A percentile compares a stretch with the other conserved stretches of the same genome.
Conservation (phyloP, 2,329 filamentous ascomycete species). For the Dichotomopilus funicola region DNA sequence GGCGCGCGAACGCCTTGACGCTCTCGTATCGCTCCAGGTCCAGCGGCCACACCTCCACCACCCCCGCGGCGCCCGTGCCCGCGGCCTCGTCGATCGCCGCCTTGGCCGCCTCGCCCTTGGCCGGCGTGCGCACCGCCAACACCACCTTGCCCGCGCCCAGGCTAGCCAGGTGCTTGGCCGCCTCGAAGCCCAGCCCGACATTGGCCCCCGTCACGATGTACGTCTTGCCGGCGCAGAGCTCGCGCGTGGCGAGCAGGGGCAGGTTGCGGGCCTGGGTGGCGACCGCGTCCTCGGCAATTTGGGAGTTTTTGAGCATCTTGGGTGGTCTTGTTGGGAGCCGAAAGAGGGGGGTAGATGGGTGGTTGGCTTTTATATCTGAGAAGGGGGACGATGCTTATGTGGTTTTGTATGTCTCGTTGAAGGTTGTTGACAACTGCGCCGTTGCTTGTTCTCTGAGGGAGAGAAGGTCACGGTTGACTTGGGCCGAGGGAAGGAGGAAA, state of each 20-base stretch:
- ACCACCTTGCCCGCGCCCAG: conserved; percentile 34
- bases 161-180: conserved; percentile 32
- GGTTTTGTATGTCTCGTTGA: no score
- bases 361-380: no score
- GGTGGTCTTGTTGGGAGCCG: conserved; percentile 21
- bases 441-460: no score
- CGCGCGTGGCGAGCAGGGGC: conserved; percentile 7
- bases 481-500: no score
- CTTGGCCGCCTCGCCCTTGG: conserved; percentile 28
- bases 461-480: no score
- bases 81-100: conserved; percentile 24
- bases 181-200: conserved; percentile 36
- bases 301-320: conserved; percentile 18
- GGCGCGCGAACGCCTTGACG: conserved; percentile 33
- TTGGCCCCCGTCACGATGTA: conserved; percentile 38
- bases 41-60: conserved; percentile 33
- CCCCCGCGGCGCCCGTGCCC: not conserved
- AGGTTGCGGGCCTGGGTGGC: conserved; percentile 10
- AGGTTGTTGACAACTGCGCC: no score
- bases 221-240: conserved; percentile 11
- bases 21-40: conserved; percentile 37
- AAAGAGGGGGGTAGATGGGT: no score
- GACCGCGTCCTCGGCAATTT: not conserved
- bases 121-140: conserved; percentile 33
- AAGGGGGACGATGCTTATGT: no score